Evolutionary conservation across 441 rosid species (phyloP), one percentile per base, ranked within the genome.

Genomic region (Adansonia madagascariensis): DNA sequence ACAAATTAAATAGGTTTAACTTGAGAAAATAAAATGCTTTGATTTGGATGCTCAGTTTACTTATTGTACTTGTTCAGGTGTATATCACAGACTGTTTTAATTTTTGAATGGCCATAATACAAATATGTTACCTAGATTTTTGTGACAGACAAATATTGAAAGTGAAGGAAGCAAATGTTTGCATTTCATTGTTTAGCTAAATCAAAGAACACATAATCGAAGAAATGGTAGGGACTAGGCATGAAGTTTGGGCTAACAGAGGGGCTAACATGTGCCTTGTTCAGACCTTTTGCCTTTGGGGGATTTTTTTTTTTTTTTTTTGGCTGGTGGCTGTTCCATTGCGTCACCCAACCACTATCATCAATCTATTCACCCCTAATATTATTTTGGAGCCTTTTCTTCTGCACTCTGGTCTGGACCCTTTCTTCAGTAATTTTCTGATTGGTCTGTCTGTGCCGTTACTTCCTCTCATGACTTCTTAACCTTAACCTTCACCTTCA

Each of bases 301-400:
- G 9, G 8, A 18, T n/a, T n/a, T 24, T 24, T 24, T 24, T 24
- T 24, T 8, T 15, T 66, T 41, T 82, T 74, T 85, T 82, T 77
- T 79, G 81, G 86, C 81, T 72, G 88, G 84, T 85, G 80, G 84
- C 86, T 86, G 83, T 77, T 78, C 82, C 76, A 79, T 83, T 83
- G 78, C 86, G 86, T 83, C 86, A 84, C 82, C 76, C 43, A 15
- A 50, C 55, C 55, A 50, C 6, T 14, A 50, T 14, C 55, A 50
- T 24, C 55, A 50, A 50, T 50, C 15, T 4, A 50, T 50, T 50
- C 17, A 50, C 55, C 12, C 17, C 55, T 50, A 50, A 50, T 14
- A 50, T 50, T 15, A 50, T 50, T 50, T 24, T 24, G 27, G 27
- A 24, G 27, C 1, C 27, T 24, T 24, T 24, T 24, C 27, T 24